Conservation (phyloP, 805 yeast genomes). For the Cyberlindnera misumaiensis region DNA sequence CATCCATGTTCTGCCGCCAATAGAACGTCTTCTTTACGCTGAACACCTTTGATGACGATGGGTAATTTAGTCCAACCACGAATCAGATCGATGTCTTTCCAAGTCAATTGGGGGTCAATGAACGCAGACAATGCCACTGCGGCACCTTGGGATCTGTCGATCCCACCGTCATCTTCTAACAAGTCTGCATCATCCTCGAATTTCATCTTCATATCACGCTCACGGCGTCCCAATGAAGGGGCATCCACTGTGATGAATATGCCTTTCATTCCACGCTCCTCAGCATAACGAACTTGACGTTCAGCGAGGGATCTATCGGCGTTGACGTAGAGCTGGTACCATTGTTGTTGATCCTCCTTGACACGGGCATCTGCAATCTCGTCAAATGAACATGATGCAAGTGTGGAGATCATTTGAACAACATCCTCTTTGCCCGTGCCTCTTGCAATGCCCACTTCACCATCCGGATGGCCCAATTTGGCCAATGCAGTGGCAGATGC, state of each 20-base stretch:
- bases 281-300: slow-evolving; percentile 63
- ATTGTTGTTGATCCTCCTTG: slow-evolving; percentile 63
- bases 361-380: slow-evolving; percentile 70
- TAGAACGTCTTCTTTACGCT: slow-evolving; percentile 71
- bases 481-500: slow-evolving; percentile 91
- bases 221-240: slow-evolving; percentile 86
- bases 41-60: slow-evolving; percentile 76
- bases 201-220: slow-evolving; percentile 74
- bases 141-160: slow-evolving; percentile 75
- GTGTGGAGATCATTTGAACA: slow-evolving; percentile 88
- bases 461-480: slow-evolving; percentile 87
- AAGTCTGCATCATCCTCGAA: slow-evolving; percentile 42
- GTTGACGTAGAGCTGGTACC: slow-evolving; percentile 87
- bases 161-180: slow-evolving; percentile 38
- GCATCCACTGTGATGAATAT: slow-evolving; percentile 90
- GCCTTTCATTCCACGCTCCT: slow-evolving; percentile 68
- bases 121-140: slow-evolving; percentile 82
- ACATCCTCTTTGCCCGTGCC: slow-evolving; percentile 69
- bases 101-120: slow-evolving; percentile 61
- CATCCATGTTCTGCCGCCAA: slow-evolving; percentile 66
- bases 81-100: slow-evolving; percentile 60
- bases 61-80: slow-evolving; percentile 54
- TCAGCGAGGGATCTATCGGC: slow-evolving; percentile 61
- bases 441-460: slow-evolving; percentile 79
- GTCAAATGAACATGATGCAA: slow-evolving; percentile 83